Base-by-base conservation (phyloP, 257 asterid genomes). In the Solanum rostratum region DNA sequence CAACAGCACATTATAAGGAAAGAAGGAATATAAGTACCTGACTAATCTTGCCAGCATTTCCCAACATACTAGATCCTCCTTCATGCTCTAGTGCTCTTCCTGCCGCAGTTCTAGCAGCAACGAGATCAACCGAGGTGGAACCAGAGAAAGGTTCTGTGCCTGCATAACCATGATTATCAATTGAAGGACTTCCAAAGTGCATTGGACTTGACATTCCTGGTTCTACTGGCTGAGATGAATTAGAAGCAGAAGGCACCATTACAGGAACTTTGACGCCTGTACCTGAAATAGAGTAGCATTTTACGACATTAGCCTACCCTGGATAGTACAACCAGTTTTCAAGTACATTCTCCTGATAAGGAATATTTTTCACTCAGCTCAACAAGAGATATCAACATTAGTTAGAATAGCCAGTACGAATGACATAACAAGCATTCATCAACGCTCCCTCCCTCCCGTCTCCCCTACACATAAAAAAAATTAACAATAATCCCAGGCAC, bases 161-260 rank as follows among this genome's bases (percentile, higher is more conserved):
- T 82, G 91, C 90, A 85, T 90, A 91, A 54, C 93, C 92, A 82
- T 89, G 97, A 86, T 87, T 90, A 60, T 93, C 98, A 81, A 89
- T 86, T 81, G 97, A 88, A 85, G 98, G 90, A 91, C 89, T 90
- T 52, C 91, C 92, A 90, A 90, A 94, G 88, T 91, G 97, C 94
- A 90, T 86, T 84, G 90, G 90, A 88, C 87, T 87, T 52, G 94
- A 85, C 83, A 87, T 84, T 85, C 90, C 92, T 33, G 94, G 84
- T 82, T 94, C 99, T 86, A 90, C 87, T 16, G 91, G 85, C 50
- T 89, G 88, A 86, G 92, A 92, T 69, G 95, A 91, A 86, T 92
- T 90, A 30, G 94, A 87, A 86, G 89, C 90, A 88, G 87, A 90
- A 80, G 92, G 78, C 30, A 90, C 54, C 86, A 88, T 87, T 84